Evolutionary conservation across 179 eudicot genomes (phyloP).

Genomic region (Vitellaria paradoxa): DNA sequence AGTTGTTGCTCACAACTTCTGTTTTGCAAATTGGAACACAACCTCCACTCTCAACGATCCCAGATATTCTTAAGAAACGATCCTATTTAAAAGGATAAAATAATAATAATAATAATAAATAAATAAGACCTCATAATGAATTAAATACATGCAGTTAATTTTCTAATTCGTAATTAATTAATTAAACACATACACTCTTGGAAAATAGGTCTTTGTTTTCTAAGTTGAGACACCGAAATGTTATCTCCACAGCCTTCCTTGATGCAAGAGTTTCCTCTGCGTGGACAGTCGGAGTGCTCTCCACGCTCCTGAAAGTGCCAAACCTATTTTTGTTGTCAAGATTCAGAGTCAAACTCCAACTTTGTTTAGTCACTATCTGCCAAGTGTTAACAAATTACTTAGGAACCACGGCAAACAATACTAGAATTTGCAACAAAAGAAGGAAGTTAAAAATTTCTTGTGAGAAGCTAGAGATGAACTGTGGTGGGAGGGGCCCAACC

Average conservation of each 20-base stretch:
- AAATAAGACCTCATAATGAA: not conserved
- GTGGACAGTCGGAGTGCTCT: constrained; percentile 49
- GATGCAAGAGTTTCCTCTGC: constrained; percentile 81
- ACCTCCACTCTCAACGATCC: constrained; percentile 62
- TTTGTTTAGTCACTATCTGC: constrained; percentile 74
- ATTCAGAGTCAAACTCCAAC: constrained; percentile 56
- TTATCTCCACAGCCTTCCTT: constrained; percentile 60
- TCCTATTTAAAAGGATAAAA: constrained; percentile 41
- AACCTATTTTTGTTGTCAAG: constrained; percentile 46
- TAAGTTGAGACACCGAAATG: constrained; percentile 55
- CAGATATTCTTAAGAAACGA: constrained; percentile 87
- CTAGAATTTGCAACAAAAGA: not conserved
- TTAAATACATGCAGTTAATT: not conserved
- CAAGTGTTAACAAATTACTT: constrained; percentile 8
- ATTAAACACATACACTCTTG: constrained; percentile 57
- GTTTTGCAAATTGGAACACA: constrained; percentile 83
- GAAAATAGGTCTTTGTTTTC: constrained; percentile 76
- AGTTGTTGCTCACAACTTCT: constrained; percentile 77
- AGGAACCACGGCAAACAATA: too few species aligned
- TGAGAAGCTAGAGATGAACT: too few species aligned
- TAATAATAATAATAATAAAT: not conserved
- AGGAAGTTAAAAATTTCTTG: not conserved
- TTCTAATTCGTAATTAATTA: not conserved
- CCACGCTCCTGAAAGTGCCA: constrained; percentile 35
- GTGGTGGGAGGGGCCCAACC: too few species aligned